phyloP scores from a whole-genome alignment of 192 early-diverging fungal species.

The Cetraspora pellucida region DNA sequence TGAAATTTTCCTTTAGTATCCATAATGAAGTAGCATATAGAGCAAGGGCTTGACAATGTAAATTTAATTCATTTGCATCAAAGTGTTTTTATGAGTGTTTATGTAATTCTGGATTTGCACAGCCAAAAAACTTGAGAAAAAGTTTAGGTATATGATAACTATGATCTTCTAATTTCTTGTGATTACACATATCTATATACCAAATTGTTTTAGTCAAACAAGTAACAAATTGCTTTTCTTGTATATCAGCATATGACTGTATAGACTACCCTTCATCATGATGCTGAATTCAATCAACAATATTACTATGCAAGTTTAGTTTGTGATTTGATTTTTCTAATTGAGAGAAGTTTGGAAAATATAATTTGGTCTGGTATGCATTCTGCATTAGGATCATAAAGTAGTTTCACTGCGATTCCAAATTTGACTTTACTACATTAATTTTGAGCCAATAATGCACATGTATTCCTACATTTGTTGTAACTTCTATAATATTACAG shows the following conservation, averaged over 20 bases:
- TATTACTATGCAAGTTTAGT: background rate
- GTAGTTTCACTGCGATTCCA: background rate
- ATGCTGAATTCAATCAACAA: background rate
- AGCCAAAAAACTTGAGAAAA: background rate
- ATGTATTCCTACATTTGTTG: background rate
- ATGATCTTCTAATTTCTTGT: too few relatives aligned
- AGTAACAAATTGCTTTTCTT: background rate
- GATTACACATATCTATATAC: too few relatives aligned
- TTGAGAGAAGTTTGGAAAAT: background rate
- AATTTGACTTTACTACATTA: background rate
- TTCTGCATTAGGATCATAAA: constrained; percentile 9
- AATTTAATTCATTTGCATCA: background rate
- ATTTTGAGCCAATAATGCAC: background rate
- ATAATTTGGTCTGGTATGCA: background rate
- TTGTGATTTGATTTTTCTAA: background rate
- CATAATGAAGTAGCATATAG: background rate
- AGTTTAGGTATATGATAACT: background rate
- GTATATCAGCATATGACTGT: background rate
- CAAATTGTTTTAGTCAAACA: too few relatives aligned
- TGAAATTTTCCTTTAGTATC: background rate
- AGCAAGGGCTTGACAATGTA: background rate
- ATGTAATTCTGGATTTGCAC: background rate
- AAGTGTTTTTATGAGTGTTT: background rate
- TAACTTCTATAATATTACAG: background rate
- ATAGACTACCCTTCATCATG: background rate